Base-by-base conservation (phyloP, 805 yeast genomes). In the Ogataea pini region DNA sequence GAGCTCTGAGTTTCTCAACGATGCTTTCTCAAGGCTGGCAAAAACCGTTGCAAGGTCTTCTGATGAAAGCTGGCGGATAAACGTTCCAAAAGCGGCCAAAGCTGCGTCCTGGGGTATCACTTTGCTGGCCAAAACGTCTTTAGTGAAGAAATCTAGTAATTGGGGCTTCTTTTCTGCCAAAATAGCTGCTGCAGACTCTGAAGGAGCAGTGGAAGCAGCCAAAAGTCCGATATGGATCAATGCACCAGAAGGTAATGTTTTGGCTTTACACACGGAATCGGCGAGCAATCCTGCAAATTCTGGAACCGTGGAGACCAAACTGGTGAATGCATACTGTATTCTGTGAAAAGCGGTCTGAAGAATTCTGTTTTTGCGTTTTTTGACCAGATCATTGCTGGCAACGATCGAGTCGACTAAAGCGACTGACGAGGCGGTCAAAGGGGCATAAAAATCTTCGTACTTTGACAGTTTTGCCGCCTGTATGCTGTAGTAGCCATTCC, bases 1-100 rank as follows among this genome's bases (percentile, higher is more conserved):
- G 32, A 72, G 65, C 60, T 89, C 97, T 0, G 96, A 85, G 2
- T 95, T 80, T 64, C 96, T 78, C 54, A 91, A 71, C 42, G 85
- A 72, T 1, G 91, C 78, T 61, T 86, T 89, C 58, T 87, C 91
- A 42, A 91, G 58, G 16, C 78, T 74, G 1, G 95, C 9, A 14
- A n/a, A 89, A 6, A 64, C 12, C 2, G 52, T 18, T 5, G 46
- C 44, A 13, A 57, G 49, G 7, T 59, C 56, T 9, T 52, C 49
- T 0, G 12, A 9, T 3, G 49, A 13, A 14, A 56, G 38, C 3
- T 27, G 28, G 5, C 32, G 25, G 6, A 63, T 18, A 46, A 48
- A 63, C 2, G 14, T 4, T 7, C 51, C 58, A 42, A 62, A 65
- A 1, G 48, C 16, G 7, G 46, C 17, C 9, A 65, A 20, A 1